Evolutionary conservation across 2,329 filamentous ascomycete species (phyloP).

Genomic region (Dothiorella sarmentorum): DNA sequence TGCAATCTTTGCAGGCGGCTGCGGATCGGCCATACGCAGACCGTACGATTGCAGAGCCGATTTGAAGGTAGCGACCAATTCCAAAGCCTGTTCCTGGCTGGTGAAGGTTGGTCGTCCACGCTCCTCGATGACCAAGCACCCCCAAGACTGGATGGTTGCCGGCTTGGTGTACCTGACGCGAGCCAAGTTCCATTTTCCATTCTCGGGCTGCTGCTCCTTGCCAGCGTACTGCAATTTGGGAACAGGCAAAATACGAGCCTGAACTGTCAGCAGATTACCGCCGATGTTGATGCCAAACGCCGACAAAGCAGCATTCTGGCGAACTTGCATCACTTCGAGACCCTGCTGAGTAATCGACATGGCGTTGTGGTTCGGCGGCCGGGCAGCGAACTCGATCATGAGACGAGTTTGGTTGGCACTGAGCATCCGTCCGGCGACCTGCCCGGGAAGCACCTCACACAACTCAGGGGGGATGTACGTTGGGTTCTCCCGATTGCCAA

Average conservation of each 20-base stretch:
- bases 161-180: slow-evolving; percentile 28
- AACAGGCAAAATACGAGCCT: slow-evolving; percentile 62
- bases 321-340: slow-evolving; percentile 16
- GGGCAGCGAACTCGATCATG: slow-evolving; percentile 34
- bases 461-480: slow-evolving; percentile 36
- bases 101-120: not conserved
- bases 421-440: slow-evolving; percentile 29
- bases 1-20: slow-evolving; percentile 4
- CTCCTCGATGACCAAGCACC: slow-evolving; percentile 32
- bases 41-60: slow-evolving; percentile 8
- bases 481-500: slow-evolving; percentile 23
- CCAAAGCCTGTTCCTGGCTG: slow-evolving; percentile 1
- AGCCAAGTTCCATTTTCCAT: slow-evolving; percentile 69
- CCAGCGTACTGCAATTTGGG: slow-evolving; percentile 60
- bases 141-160: slow-evolving; percentile 26
- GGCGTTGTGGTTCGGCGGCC: slow-evolving; percentile 30
- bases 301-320: not conserved
- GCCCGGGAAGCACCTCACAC: slow-evolving; percentile 31
- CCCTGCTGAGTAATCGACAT: slow-evolving; percentile 16
- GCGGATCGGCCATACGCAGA: not conserved
- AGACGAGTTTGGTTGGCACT: slow-evolving; percentile 26
- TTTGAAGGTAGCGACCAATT: not conserved
- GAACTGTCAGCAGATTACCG: slow-evolving; percentile 65
- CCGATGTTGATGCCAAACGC: slow-evolving; percentile 62
- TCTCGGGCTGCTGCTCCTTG: slow-evolving; percentile 31